These are phyloP conservation scores for Testicularia cyperi DNA, from an alignment of 1,284 basidiomycete genomes.

Conservation along the genomic window DNA sequence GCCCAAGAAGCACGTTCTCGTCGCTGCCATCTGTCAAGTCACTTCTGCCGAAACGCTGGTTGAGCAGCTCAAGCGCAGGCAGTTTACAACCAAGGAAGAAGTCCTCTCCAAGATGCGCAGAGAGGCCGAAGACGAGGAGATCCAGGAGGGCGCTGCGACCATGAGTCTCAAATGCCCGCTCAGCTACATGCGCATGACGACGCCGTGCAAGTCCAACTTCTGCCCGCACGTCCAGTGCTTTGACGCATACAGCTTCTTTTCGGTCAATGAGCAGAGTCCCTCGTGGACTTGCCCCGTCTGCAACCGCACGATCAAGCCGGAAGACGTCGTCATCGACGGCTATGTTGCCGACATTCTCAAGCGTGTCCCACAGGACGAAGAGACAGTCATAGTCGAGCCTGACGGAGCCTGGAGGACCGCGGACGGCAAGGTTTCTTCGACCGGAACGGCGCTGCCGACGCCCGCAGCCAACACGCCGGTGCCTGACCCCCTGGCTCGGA, in stretches of 20 bases:
- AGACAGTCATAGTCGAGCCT: conserved; percentile 89
- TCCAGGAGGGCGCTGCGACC: conserved; percentile 49
- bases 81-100: conserved; percentile 43
- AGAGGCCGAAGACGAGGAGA: conserved; percentile 54
- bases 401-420: conserved; percentile 93
- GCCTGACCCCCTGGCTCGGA: conserved; percentile 1
- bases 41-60: conserved; percentile 40
- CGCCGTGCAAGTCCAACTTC: conserved; percentile 78
- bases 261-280: conserved; percentile 92
- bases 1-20: conserved; percentile 32
- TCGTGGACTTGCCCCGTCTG: conserved; percentile 97
- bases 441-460: conserved; percentile 7
- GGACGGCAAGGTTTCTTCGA: conserved; percentile 71
- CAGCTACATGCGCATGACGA: conserved; percentile 81
- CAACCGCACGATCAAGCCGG: conserved; percentile 73
- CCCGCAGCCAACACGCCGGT: conserved; percentile 7
- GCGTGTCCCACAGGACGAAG: conserved; percentile 74
- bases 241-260: conserved; percentile 90
- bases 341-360: conserved; percentile 75
- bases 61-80: conserved; percentile 32
- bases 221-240: conserved; percentile 95
- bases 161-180: conserved; percentile 64
- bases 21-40: conserved; percentile 44
- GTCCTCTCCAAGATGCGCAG: conserved; percentile 43
- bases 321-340: conserved; percentile 89